These are phyloP conservation scores for Pichia californica DNA, from an alignment of 805 yeast genomes.

Conservation along the genomic window DNA sequence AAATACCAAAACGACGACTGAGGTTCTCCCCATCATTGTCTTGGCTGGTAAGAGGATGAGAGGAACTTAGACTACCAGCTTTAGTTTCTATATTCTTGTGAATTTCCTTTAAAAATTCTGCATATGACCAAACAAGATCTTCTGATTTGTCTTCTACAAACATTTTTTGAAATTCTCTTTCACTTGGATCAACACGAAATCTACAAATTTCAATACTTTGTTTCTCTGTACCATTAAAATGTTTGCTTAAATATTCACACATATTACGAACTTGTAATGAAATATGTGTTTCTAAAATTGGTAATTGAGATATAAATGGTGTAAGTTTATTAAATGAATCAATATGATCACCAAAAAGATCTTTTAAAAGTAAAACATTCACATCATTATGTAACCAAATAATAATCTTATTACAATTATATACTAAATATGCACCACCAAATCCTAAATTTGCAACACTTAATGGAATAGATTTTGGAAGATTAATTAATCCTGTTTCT, in stretches of 20 bases:
- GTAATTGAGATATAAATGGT: slow-evolving; percentile 51
- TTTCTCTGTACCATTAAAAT: slow-evolving; percentile 32
- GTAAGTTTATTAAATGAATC: slow-evolving; percentile 41
- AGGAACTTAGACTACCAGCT: slow-evolving; percentile 23
- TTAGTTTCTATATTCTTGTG: slow-evolving; percentile 58
- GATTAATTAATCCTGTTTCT: slow-evolving; percentile 34
- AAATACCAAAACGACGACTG: slow-evolving; percentile 12
- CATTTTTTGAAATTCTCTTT: slow-evolving; percentile 47
- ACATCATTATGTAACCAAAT: slow-evolving; percentile 69
- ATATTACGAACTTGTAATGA: slow-evolving; percentile 63
- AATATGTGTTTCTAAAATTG: slow-evolving; percentile 61
- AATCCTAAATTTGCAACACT: slow-evolving; percentile 36
- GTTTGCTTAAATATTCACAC: slow-evolving; percentile 46
- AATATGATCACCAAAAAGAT: slow-evolving; percentile 59
- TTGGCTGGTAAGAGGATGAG: not conserved
- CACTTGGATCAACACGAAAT: slow-evolving; percentile 57
- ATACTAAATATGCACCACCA: slow-evolving; percentile 75
- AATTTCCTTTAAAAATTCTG: slow-evolving; percentile 60
- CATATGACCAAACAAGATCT: slow-evolving; percentile 49
- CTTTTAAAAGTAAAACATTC: slow-evolving; percentile 59
- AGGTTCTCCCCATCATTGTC: slow-evolving; percentile 12
- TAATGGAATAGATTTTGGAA: slow-evolving; percentile 46
- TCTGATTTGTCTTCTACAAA: slow-evolving; percentile 68
- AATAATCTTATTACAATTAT: slow-evolving; percentile 54
- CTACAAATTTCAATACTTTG: slow-evolving; percentile 55